phyloP scores from a whole-genome alignment of 345 rosid species.

The Salix brachista region DNA sequence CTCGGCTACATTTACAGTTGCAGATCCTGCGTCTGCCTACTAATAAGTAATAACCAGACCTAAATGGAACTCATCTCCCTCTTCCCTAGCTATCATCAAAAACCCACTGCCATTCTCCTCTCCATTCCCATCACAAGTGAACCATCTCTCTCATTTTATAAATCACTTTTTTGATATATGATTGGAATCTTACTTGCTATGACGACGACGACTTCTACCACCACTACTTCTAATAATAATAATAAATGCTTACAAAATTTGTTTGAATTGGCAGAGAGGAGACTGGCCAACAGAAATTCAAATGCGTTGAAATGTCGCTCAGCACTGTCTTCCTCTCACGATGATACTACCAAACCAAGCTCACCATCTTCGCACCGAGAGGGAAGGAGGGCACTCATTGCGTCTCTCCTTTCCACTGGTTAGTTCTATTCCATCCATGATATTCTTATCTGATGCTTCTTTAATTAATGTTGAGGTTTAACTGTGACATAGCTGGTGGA shows the following conservation, averaged over 20 bases:
- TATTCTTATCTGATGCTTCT: neutral
- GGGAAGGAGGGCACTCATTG: slow-evolving; percentile 62
- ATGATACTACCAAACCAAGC: slow-evolving; percentile 27
- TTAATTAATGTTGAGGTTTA: neutral
- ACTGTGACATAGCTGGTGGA: slow-evolving; percentile 47
- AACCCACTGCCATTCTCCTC: slow-evolving; percentile 7
- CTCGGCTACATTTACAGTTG: too few species aligned
- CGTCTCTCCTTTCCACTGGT: slow-evolving; percentile 56
- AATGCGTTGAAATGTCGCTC: slow-evolving; percentile 32
- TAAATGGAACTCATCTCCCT: slow-evolving; percentile 42
- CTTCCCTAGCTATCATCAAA: slow-evolving; percentile 35
- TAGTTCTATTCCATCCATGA: slow-evolving; percentile 4
- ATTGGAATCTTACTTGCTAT: neutral
- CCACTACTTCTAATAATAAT: neutral
- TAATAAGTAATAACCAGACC: neutral
- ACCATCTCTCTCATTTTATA: slow-evolving; percentile 1
- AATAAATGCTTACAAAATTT: neutral
- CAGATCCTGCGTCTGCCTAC: too few species aligned
- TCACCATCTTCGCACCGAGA: slow-evolving; percentile 20
- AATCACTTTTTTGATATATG: neutral
- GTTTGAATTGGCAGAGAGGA: slow-evolving; percentile 36
- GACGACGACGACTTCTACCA: too few species aligned
- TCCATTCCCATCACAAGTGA: slow-evolving; percentile 16
- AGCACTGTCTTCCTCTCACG: slow-evolving; percentile 40
- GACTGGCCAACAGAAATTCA: slow-evolving; percentile 16